Percentiles rank a stretch among this genome's conserved stretches.
Evolutionary conservation across 129 eudicot species (phyloP).

Genomic region (Helichrysum umbraculigerum): DNA sequence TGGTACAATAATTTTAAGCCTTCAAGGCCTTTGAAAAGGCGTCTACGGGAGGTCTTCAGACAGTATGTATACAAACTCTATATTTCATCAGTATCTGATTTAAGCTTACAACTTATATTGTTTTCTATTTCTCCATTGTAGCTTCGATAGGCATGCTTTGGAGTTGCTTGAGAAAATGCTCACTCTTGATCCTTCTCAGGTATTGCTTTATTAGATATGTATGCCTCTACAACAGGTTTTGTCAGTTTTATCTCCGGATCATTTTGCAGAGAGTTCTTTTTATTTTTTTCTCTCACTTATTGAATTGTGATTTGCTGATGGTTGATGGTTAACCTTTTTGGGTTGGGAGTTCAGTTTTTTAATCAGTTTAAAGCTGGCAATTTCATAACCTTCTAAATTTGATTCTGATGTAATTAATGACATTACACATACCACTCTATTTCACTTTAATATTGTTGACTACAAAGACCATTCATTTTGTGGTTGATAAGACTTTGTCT

Average conservation of each 20-base stretch:
- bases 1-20: constrained; percentile 98
- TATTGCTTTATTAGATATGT: constrained; percentile 27
- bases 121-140: constrained; percentile 19
- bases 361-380: background rate
- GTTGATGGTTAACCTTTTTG: background rate
- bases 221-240: background rate
- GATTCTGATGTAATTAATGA: background rate
- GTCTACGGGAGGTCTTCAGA: constrained; percentile 73
- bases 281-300: background rate
- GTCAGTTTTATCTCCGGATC: background rate
- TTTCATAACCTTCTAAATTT: background rate
- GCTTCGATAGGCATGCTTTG: constrained; percentile 90
- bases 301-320: background rate
- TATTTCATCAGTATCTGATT: constrained; percentile 1
- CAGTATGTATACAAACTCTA: constrained; percentile 53
- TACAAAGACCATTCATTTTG: background rate
- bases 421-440: background rate
- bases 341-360: background rate
- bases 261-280: background rate
- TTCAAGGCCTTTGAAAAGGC: constrained; percentile 70
- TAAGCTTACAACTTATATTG: background rate
- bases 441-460: background rate
- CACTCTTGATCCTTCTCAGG: constrained; percentile 95
- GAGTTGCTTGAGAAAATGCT: constrained; percentile 94
- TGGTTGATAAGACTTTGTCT: background rate